phyloP scores from a whole-genome alignment of 331 rosid genomes.

The Erythrophleum ivorense region DNA sequence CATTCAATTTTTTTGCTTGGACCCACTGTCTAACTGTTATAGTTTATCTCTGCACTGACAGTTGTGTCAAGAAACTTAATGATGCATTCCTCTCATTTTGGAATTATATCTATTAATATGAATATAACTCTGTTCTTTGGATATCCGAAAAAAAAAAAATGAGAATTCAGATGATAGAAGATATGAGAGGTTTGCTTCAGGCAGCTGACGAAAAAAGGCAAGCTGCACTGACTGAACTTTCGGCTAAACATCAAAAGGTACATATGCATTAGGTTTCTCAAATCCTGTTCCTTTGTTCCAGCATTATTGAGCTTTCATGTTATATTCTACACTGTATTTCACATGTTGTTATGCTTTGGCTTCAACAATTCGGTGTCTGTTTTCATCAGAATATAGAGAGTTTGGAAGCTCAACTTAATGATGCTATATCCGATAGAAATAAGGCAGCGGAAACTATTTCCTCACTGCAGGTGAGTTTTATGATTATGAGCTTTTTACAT shows the following conservation, averaged over 20 bases:
- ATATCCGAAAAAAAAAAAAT: conserved; percentile 30
- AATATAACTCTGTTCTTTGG: conserved; percentile 36
- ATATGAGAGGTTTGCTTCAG: conserved; percentile 77
- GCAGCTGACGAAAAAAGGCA: conserved; percentile 91
- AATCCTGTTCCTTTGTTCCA: conserved; percentile 6
- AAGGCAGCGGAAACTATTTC: conserved; percentile 91
- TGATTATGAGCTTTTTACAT: conserved; percentile 31
- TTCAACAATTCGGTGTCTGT: conserved; percentile 39
- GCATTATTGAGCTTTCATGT: conserved; percentile 1
- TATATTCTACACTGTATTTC: conserved; percentile 24
- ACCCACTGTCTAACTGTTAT: neutral
- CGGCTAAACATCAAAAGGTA: conserved; percentile 94
- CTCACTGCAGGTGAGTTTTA: conserved; percentile 78
- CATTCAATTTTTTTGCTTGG: neutral
- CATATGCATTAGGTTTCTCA: conserved; percentile 28
- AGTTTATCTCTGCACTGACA: conserved; percentile 22
- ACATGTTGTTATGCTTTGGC: conserved; percentile 34
- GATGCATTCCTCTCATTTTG: conserved; percentile 24
- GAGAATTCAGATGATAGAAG: conserved; percentile 79
- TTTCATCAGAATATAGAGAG: conserved; percentile 80
- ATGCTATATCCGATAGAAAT: conserved; percentile 82
- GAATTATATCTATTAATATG: conserved; percentile 23
- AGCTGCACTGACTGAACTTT: conserved; percentile 85
- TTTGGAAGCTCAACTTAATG: conserved; percentile 93
- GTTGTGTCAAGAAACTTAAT: conserved; percentile 19